These are phyloP conservation scores for Candida buenavistaensis DNA, from an alignment of 1,139 yeast species.

Conservation along the genomic window DNA sequence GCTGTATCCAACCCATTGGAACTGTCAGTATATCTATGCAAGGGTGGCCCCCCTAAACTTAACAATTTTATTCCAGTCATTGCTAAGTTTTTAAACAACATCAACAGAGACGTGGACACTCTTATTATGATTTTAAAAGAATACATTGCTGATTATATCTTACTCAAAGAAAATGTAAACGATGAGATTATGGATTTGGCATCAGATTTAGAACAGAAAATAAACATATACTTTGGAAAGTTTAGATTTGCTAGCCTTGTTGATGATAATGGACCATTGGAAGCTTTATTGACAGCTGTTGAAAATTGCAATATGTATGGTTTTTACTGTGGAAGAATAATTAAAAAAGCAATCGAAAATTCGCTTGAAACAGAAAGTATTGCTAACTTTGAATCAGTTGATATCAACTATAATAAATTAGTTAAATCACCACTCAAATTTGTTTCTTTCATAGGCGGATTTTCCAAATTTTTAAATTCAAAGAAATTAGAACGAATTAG, in stretches of 20 bases:
- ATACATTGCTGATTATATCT: conserved; percentile 29
- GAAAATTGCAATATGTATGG: conserved; percentile 10
- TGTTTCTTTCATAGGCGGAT: conserved; percentile 37
- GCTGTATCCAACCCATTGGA: conserved; percentile 50
- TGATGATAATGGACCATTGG: conserved; percentile 2
- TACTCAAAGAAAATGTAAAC: conserved; percentile 11
- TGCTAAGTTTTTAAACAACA: conserved; percentile 14
- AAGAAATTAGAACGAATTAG: conserved; percentile 51
- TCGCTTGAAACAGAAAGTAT: conserved; percentile 30
- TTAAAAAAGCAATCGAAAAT: conserved; percentile 21
- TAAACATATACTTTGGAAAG: background rate
- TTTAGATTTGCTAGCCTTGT: conserved; percentile 1
- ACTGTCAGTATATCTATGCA: conserved; percentile 36
- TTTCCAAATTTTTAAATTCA: conserved; percentile 34
- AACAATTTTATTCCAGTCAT: conserved; percentile 13
- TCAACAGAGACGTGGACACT: conserved; percentile 9
- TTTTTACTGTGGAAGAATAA: conserved; percentile 29
- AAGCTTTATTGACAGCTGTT: conserved; percentile 1
- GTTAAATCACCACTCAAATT: conserved; percentile 36
- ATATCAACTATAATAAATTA: conserved; percentile 30
- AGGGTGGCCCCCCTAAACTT: conserved; percentile 10
- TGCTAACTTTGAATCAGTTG: conserved; percentile 24
- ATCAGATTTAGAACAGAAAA: conserved; percentile 1
- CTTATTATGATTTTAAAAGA: conserved; percentile 22
- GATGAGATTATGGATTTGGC: conserved; percentile 7